Evolutionary conservation across 1,139 yeast species (phyloP).

Genomic region (Geotrichum restrictum): DNA sequence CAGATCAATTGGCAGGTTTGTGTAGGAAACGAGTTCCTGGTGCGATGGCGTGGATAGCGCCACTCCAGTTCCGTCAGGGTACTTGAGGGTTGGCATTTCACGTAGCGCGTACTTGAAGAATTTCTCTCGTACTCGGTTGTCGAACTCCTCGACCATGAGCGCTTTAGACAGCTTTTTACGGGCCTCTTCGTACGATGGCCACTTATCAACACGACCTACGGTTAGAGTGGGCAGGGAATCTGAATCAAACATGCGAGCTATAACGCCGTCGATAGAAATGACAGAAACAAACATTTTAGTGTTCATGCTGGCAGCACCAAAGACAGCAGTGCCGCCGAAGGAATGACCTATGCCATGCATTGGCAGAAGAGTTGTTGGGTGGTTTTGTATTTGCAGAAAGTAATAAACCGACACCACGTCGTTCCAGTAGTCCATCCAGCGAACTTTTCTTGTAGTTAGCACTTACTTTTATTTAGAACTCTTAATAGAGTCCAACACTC

Average conservation of each 20-base stretch:
- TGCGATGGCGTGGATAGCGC: constrained; percentile 21
- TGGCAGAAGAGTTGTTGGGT: constrained; percentile 20
- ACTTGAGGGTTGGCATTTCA: constrained; percentile 19
- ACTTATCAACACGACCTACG: constrained; percentile 19
- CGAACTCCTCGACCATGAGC: constrained; percentile 19
- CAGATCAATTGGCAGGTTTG: constrained; percentile 11
- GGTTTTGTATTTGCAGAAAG: constrained; percentile 19
- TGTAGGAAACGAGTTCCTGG: constrained; percentile 20
- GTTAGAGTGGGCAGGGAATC: constrained; percentile 4
- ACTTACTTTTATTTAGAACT: too few relatives aligned
- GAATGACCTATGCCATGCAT: constrained; percentile 26
- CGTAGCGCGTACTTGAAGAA: constrained; percentile 22
- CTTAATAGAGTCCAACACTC: constrained; percentile 4
- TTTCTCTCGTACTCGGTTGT: constrained; percentile 16
- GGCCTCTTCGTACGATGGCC: constrained; percentile 21
- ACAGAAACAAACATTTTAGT: constrained; percentile 19
- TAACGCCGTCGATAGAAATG: constrained; percentile 22
- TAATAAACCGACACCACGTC: constrained; percentile 19
- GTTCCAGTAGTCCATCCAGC: constrained; percentile 23
- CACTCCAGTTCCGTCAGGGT: constrained; percentile 22
- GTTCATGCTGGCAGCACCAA: constrained; percentile 20
- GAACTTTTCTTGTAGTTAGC: not conserved
- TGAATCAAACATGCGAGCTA: constrained; percentile 2
- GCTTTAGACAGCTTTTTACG: constrained; percentile 4
- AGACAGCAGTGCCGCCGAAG: constrained; percentile 23